Base-by-base conservation (phyloP, 192 early-diverging fungal genomes). In the Gigaspora rosea region DNA sequence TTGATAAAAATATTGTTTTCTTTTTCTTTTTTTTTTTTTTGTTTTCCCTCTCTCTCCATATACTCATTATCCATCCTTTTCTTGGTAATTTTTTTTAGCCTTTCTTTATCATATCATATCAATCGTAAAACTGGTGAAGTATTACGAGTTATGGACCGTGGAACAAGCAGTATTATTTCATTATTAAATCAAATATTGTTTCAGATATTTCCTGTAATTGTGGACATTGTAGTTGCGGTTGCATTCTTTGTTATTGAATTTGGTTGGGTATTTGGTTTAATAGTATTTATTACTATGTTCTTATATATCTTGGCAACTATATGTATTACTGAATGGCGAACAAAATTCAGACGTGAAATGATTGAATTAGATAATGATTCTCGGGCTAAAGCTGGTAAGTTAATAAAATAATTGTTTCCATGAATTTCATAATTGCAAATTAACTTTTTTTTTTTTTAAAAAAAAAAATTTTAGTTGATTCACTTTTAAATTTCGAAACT, bases 401-500 rank as follows among this genome's bases (percentile, higher is more conserved):
- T 7, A 33, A 49, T n/a, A 22, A 56, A 56, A 47, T 20, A 46
- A 9, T 66, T n/a, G 32, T 12, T 41, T 63, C 22, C 4, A 49
- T 50, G 11, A 20, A 32, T 22, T 32, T 12, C 27, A 20, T 15
- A 78, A 54, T 16, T 0, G 3, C 64, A 66, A 76, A 36, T 15
- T 48, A 22, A 32, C 2, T n/a, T 9, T 54, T 27, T 65, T n/a
- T 41, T 20, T 50, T 33, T 68, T 72, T 22, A 59, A 18, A 4
- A 81, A 86, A 9, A 47, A 27, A 4, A 35, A 12, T 49, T 71
- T 18, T 54, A 71, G 96, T 97, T 5, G 97, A 99, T 80, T 97
- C 95, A 58, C 81, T 99, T 69, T 86, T 97, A 61, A 99, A 99
- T 83, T 97, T 97, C 88, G 97, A 99, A 82, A 99, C 97, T 2